These are phyloP conservation scores for Amauroascus niger DNA, from an alignment of 2,329 filamentous ascomycete genomes.

Conservation along the genomic window DNA sequence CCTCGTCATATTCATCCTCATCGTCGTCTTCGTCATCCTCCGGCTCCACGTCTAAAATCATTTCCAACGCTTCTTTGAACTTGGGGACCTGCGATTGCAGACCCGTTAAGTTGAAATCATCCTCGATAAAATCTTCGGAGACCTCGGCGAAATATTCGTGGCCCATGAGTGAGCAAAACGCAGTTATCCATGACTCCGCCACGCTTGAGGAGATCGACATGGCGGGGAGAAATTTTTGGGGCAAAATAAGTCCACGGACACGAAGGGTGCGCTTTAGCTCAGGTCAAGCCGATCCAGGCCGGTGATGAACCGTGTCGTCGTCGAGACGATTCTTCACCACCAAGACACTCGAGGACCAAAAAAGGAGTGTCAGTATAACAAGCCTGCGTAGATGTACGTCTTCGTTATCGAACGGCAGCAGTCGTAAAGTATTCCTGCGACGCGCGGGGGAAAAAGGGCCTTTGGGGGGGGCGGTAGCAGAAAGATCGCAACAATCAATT, in stretches of 20 bases:
- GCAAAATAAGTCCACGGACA: constrained; percentile 19
- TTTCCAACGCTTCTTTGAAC: constrained; percentile 98
- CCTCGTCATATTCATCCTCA: constrained; percentile 56
- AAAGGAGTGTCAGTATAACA: no score
- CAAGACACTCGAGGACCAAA: constrained; percentile 19
- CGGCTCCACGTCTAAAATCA: constrained; percentile 97
- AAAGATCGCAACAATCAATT: neutral
- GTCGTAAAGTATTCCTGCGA: no score
- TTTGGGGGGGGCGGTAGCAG: neutral
- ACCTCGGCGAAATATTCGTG: constrained; percentile 99
- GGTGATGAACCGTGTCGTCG: constrained; percentile 37
- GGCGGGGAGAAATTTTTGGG: constrained; percentile 32
- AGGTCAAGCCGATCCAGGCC: constrained; percentile 41
- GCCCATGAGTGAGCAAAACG: constrained; percentile 87
- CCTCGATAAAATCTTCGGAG: constrained; percentile 97
- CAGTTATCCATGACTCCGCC: constrained; percentile 92
- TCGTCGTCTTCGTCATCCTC: constrained; percentile 68
- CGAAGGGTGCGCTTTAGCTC: constrained; percentile 24
- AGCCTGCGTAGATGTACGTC: no score
- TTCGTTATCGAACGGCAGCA: no score
- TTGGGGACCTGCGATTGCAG: constrained; percentile 91
- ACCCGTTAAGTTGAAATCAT: constrained; percentile 98
- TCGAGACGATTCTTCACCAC: constrained; percentile 34
- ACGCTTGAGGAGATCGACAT: constrained; percentile 41
- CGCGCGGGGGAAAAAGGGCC: neutral